phyloP scores from a whole-genome alignment of 106 monocot genomes.

The Cymbidium sinense region DNA sequence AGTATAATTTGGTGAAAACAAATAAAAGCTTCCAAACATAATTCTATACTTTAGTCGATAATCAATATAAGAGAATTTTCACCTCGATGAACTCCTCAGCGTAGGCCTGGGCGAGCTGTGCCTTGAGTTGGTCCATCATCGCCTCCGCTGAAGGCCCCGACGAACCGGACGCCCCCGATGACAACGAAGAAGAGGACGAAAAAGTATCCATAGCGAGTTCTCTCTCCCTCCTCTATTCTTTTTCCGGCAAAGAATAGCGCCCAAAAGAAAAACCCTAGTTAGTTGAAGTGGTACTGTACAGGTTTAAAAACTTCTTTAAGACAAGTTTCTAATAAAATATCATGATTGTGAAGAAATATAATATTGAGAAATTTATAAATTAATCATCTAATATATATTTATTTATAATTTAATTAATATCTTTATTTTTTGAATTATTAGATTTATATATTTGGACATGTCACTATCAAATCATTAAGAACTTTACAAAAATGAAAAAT shows the following conservation, averaged over 20 bases:
- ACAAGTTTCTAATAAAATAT: too few species aligned
- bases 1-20: neutral
- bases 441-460: too few species aligned
- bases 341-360: neutral
- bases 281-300: neutral
- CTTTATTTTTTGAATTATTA: too few species aligned
- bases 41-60: neutral
- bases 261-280: neutral
- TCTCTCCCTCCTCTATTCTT: neutral
- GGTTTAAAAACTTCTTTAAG: neutral
- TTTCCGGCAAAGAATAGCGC: neutral
- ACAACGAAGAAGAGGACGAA: slow-evolving; percentile 32
- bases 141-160: slow-evolving; percentile 50
- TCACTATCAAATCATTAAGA: too few species aligned
- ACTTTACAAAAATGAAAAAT: too few species aligned
- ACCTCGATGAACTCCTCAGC: slow-evolving; percentile 99
- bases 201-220: slow-evolving; percentile 30
- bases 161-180: slow-evolving; percentile 13
- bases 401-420: too few species aligned
- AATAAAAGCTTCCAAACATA: neutral
- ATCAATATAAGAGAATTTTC: neutral
- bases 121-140: slow-evolving; percentile 87
- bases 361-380: too few species aligned
- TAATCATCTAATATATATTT: too few species aligned
- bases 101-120: slow-evolving; percentile 91